Evolutionary conservation across 2,329 filamentous ascomycete genomes (phyloP), one percentile per base, ranked within the genome.

Genomic region (Microdochium bolleyi): DNA sequence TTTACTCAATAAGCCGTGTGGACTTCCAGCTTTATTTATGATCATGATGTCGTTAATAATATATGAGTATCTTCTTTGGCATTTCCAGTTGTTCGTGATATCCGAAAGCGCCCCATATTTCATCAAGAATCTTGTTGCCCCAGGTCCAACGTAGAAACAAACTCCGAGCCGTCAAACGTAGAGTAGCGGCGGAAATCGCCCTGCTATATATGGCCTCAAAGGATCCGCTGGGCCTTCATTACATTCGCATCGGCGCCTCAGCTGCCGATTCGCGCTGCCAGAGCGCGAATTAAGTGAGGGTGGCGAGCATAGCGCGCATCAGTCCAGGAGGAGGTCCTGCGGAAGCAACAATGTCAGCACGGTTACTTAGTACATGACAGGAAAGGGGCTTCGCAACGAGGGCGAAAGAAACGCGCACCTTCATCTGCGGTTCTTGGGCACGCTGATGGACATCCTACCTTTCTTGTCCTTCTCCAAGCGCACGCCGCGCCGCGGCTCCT

Each of bases 371-470:
- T 27, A 49, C n/a, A 30, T 32, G 51, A 51, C 62, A 54, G 63
- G 58, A 61, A 56, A 53, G 44, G 41, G 30, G 30, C 24, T 49
- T 37, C 30, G 52, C 54, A 54, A 53, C 49, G 49, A 54, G 46
- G 49, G 49, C 24, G 53, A 53, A 55, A 57, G 56, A 56, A 59
- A 58, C 59, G 60, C 76, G 68, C 72, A 78, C 75, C 74, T 77
- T 77, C 64, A 63, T 54, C 54, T 72, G 79, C 75, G 81, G 71
- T 83, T 79, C 74, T 84, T 83, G 65, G 87, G 88, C 71, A 89
- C 81, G 75, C 87, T 88, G 74, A 92, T 84, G 77, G 85, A 83
- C 83, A 94, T 85, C 88, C 86, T 94, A 95, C 92, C 91, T 91
- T 89, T 94, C 78, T 87, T 87, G 74, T 96, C 90, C 77, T 88